These are phyloP conservation scores for Coelastrella sp. DNA, from an alignment of 139 green algal genomes.

Conservation along the genomic window DNA sequence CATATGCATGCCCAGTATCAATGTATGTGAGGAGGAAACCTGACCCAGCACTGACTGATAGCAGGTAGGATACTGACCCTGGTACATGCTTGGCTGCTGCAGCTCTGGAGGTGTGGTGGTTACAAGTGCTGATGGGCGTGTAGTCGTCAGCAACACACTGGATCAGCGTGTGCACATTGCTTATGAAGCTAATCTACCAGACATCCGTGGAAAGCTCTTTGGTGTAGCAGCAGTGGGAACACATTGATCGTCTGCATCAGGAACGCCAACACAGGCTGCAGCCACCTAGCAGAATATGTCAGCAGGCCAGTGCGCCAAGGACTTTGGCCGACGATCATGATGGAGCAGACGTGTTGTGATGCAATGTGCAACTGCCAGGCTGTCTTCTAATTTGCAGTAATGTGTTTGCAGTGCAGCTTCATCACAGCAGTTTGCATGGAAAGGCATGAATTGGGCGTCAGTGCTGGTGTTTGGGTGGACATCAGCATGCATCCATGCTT, in stretches of 20 bases:
- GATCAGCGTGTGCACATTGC: constrained; percentile 90
- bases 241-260: constrained; percentile 8
- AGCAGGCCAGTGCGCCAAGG: no score
- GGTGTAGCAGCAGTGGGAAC: constrained; percentile 29
- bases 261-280: background rate
- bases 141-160: constrained; percentile 95
- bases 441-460: no score
- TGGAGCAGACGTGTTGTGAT: no score
- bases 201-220: constrained; percentile 83
- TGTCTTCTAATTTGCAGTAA: no score
- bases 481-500: no score
- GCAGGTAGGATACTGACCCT: background rate
- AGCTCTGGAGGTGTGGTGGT: constrained; percentile 93
- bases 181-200: constrained; percentile 82
- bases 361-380: background rate
- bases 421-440: no score
- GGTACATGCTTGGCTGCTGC: constrained; percentile 40
- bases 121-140: constrained; percentile 85
- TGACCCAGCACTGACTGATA: no score
- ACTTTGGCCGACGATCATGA: no score
- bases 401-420: no score
- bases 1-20: background rate
- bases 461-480: no score
- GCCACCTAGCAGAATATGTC: background rate
- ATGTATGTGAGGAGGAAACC: no score